phyloP scores from a whole-genome alignment of 352 stramenopile genomes.

The Phytophthora macrochlamydospora region DNA sequence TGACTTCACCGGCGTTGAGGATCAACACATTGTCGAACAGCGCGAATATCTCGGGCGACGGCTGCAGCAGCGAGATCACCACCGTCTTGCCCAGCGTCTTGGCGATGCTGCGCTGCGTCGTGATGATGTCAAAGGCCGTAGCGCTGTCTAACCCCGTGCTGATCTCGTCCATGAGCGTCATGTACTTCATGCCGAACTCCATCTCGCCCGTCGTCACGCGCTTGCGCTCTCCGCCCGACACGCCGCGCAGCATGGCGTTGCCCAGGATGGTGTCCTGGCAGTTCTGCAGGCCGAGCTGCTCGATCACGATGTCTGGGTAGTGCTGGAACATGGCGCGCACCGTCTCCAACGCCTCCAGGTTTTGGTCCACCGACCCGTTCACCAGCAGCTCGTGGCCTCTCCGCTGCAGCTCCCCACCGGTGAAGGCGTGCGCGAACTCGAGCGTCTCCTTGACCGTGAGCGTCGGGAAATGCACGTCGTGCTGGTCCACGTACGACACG shows the following conservation, averaged over 20 bases:
- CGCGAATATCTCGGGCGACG: constrained; percentile 87
- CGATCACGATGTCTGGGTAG: constrained; percentile 51
- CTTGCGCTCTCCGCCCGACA: constrained; percentile 67
- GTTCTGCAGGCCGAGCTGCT: constrained; percentile 47
- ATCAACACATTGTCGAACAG: constrained; percentile 92
- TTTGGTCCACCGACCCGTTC: constrained; percentile 29
- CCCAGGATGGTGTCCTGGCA: constrained; percentile 56
- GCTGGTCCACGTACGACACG: constrained; percentile 51
- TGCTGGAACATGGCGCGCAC: constrained; percentile 29
- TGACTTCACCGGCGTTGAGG: constrained; percentile 77
- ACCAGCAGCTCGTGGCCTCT: constrained; percentile 21
- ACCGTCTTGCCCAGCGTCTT: constrained; percentile 52
- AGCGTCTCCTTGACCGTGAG: constrained; percentile 74
- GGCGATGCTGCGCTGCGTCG: constrained; percentile 47
- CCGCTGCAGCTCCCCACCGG: constrained; percentile 23
- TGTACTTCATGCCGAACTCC: constrained; percentile 11
- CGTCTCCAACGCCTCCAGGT: constrained; percentile 26
- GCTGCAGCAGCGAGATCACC: constrained; percentile 88
- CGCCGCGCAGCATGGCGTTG: constrained; percentile 47
- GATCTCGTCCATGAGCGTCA: constrained; percentile 84
- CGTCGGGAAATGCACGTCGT: constrained; percentile 53
- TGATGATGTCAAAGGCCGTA: constrained; percentile 65
- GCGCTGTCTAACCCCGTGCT: constrained; percentile 61
- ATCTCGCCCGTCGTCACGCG: constrained; percentile 1
- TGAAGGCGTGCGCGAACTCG: constrained; percentile 72